Evolutionary conservation across 495 filamentous ascomycete species (phyloP), one percentile per base, ranked within the genome.

Genomic region (Neurospora cerealis): DNA sequence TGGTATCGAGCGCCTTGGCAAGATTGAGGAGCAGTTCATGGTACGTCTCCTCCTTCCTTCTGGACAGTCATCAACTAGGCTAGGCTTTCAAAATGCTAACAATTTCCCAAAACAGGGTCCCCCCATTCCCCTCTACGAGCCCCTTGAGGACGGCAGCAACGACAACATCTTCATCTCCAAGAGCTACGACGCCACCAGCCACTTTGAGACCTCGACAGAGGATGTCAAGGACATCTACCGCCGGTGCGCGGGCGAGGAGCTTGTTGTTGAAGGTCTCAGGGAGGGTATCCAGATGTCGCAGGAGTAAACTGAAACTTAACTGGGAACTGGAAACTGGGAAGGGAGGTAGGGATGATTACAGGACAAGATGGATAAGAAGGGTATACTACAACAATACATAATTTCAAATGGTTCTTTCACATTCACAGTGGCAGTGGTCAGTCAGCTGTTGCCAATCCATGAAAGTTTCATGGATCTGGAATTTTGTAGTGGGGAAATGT

Each of bases 11-110:
- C 90, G 96, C 73, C 91, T 99, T 36, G 96, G 96, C 74, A 88
- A 88, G 76, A 96, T 97, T 75, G 94, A 98, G 83, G 96, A 98
- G 88, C 96, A 94, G 83, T 98, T 98, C 85, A 94, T 97, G 93
- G 87, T 87, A 80, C 74, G 82, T 32, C 38, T 32, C 32, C 32
- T 32, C 32, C 32, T 32, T 32, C 32, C 32, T 32, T 32, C 32
- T 32, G 32, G 32, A 32, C 32, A 32, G 32, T 32, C 32, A 32
- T 32, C 32, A 32, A 32, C 32, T 32, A 32, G 32, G 32, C 32
- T 32, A 32, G 19, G 72, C 4, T 4, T 66, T 38, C 44, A 37
- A 24, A 36, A 70, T 71, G 69, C 42, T n/a, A 69, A 70, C 48
- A 71, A 19, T 70, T 77, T 76, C 60, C 79, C 0, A 24, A 46